Evolutionary conservation across 352 stramenopile species (phyloP).

Genomic region (Thraustotheca clavata): DNA sequence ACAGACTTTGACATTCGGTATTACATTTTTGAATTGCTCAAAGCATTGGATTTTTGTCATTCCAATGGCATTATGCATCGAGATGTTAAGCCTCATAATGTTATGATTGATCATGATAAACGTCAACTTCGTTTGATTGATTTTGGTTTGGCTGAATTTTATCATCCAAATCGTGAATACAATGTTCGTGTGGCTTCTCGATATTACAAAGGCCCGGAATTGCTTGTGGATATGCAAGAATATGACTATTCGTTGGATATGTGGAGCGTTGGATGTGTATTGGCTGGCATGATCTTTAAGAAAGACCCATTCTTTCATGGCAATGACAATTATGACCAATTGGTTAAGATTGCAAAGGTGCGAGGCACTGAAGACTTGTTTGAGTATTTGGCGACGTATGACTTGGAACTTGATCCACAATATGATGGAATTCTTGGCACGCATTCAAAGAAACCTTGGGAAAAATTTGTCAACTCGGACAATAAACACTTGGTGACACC

Average conservation of each 20-base stretch:
- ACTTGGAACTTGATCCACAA: constrained; percentile 97
- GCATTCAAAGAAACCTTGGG: constrained; percentile 98
- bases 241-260: constrained; percentile 99
- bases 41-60: constrained; percentile 98
- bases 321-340: constrained; percentile 99
- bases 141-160: constrained; percentile 99
- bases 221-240: constrained; percentile 98
- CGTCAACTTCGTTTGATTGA: constrained; percentile 97
- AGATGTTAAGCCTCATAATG: constrained; percentile 99
- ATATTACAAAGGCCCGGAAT: constrained; percentile 99
- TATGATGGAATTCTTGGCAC: constrained; percentile 97
- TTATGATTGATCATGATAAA: constrained; percentile 99
- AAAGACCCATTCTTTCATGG: constrained; percentile 99
- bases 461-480: constrained; percentile 97
- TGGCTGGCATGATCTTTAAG: constrained; percentile 98
- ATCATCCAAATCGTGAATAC: constrained; percentile 97
- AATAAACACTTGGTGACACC: constrained; percentile 96
- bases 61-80: constrained; percentile 99
- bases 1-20: constrained; percentile 98
- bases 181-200: constrained; percentile 97
- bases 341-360: constrained; percentile 98
- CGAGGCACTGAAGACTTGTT: constrained; percentile 98
- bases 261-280: constrained; percentile 98
- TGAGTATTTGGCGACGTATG: constrained; percentile 98
- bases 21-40: constrained; percentile 96